These are phyloP conservation scores for Salix udensis DNA, from an alignment of 345 rosid genomes.

Conservation along the genomic window DNA sequence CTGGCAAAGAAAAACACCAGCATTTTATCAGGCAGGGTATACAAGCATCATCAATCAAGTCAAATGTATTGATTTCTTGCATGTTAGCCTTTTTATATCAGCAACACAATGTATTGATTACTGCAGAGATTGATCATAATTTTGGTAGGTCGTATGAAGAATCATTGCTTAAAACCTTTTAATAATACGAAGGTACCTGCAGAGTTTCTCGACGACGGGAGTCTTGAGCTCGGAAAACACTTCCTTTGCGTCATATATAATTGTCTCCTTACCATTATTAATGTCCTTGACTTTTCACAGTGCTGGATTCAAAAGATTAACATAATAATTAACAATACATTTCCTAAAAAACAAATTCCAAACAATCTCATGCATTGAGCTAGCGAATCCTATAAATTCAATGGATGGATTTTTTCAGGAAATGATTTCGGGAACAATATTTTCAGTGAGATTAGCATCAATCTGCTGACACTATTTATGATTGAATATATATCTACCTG, in stretches of 20 bases:
- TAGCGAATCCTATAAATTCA: too few species aligned
- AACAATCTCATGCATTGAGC: too few species aligned
- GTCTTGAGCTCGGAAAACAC: constrained; percentile 47
- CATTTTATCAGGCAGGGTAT: background rate
- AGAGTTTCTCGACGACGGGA: constrained; percentile 52
- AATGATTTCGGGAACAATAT: background rate
- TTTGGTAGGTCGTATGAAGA: background rate
- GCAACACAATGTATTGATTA: background rate
- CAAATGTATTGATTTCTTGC: background rate
- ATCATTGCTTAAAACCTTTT: background rate
- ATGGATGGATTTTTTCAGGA: background rate
- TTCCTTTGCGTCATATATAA: constrained; percentile 61
- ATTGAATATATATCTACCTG: constrained; percentile 41
- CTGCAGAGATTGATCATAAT: background rate
- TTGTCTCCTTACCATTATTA: constrained; percentile 38
- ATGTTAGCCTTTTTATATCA: too few species aligned
- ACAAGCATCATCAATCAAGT: background rate
- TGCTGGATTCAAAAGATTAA: constrained; percentile 29
- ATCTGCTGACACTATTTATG: background rate
- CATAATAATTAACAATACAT: too few species aligned
- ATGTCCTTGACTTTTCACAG: constrained; percentile 54
- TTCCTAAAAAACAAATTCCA: too few species aligned
- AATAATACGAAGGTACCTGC: constrained; percentile 36
- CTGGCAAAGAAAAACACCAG: constrained; percentile 25
- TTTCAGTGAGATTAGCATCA: background rate